Evolutionary conservation across 768 basidiomycete species (phyloP).

Genomic region (Phanerodontia chrysosporium): DNA sequence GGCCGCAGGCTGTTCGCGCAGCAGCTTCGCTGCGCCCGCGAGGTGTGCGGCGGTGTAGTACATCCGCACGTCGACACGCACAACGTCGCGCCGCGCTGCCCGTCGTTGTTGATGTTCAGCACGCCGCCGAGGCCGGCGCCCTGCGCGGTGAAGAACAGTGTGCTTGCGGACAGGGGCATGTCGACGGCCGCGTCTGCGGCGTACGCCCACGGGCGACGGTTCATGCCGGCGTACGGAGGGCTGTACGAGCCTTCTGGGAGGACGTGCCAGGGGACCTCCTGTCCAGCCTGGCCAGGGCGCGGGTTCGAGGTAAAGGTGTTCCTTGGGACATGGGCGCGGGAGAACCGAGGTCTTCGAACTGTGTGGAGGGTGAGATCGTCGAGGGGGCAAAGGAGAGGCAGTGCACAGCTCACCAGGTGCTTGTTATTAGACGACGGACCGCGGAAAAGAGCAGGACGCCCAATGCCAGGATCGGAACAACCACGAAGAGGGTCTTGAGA

Average conservation of each 20-base stretch:
- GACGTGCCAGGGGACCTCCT: neutral
- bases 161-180: constrained; percentile 15
- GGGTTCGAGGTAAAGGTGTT: neutral
- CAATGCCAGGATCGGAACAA: neutral
- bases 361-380: neutral
- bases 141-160: constrained; percentile 15
- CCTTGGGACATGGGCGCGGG: neutral
- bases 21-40: constrained; percentile 9
- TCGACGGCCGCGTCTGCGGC: constrained; percentile 11
- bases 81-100: constrained; percentile 2
- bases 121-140: constrained; percentile 12
- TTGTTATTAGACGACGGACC: neutral
- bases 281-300: neutral
- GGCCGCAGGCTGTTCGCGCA: constrained; percentile 12
- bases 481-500: neutral
- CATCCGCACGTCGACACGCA: constrained; percentile 13
- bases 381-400: neutral
- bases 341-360: neutral
- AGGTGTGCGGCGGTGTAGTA: neutral
- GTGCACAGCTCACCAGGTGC: neutral
- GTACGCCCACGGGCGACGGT: neutral
- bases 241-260: neutral
- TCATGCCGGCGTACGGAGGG: neutral
- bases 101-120: constrained; percentile 12
- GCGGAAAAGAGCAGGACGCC: neutral